Evolutionary conservation across 805 yeast species (phyloP).

Genomic region (Yamadazyma nakazawae): DNA sequence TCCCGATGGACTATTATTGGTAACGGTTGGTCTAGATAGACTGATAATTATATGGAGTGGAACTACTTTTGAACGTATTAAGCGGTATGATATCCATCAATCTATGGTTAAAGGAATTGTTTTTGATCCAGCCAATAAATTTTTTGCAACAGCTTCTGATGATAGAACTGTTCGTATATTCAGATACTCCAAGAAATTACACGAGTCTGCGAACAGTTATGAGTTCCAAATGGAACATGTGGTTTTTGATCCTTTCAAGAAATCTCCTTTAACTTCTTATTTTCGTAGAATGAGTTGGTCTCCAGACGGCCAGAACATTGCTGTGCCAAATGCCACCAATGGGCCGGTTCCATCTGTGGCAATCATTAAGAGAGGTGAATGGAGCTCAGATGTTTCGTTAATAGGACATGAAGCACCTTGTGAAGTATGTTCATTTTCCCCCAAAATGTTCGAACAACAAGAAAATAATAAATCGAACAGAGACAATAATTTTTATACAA

Average conservation of each 20-base stretch:
- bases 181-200: slow-evolving; percentile 65
- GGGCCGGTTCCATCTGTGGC: slow-evolving; percentile 78
- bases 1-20: slow-evolving; percentile 86
- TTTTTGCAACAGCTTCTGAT: slow-evolving; percentile 95
- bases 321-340: slow-evolving; percentile 82
- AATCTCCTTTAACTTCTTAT: slow-evolving; percentile 89
- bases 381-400: slow-evolving; percentile 73
- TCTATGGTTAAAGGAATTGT: slow-evolving; percentile 95
- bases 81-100: slow-evolving; percentile 87
- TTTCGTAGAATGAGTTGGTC: slow-evolving; percentile 86
- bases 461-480: slow-evolving; percentile 9
- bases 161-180: slow-evolving; percentile 88
- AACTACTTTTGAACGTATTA: slow-evolving; percentile 81
- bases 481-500: slow-evolving; percentile 49
- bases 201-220: slow-evolving; percentile 53
- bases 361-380: slow-evolving; percentile 69
- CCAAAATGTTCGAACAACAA: slow-evolving; percentile 47
- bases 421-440: slow-evolving; percentile 75
- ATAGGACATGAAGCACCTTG: slow-evolving; percentile 86
- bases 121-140: slow-evolving; percentile 97
- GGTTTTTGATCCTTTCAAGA: slow-evolving; percentile 78
- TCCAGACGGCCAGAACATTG: slow-evolving; percentile 84
- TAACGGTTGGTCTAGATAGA: slow-evolving; percentile 92
- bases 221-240: slow-evolving; percentile 85
- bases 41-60: slow-evolving; percentile 95